Evolutionary conservation across 441 rosid species (phyloP), one percentile per base, ranked within the genome.

Genomic region (Sinapis alba): DNA sequence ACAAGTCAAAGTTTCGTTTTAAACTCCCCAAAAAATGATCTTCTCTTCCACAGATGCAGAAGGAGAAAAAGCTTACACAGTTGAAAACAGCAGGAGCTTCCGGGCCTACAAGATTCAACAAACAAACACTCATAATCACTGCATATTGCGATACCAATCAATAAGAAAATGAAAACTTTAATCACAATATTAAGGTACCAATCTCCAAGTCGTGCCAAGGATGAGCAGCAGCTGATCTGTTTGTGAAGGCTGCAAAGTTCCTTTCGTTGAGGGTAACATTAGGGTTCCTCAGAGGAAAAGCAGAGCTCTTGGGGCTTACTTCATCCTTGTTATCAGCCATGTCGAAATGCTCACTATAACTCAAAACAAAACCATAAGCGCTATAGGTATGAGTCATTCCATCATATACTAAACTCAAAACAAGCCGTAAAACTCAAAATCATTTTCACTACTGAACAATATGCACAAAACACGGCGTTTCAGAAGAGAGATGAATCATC

Each of bases 181-280:
- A 69, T 78, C 7, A 65, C 16, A 61, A 43, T 30, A 21, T 28
- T 65, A 66, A 9, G 26, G 4, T 82, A 93, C 97, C 99, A 65
- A 93, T 91, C 79, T 91, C 92, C 77, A 93, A 78, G 56, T 50
- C 94, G 75, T 96, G 97, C 99, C 98, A 96, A 23, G 99, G 97
- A 85, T 93, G 98, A 67, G 98, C 97, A 78, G 98, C 97, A 45
- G 88, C 77, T 26, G 95, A 85, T 86, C 96, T 83, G 43, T 83
- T 76, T 3, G 94, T 81, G 84, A 96, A 84, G 13, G 97, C 91
- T 15, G 96, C 84, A 70, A 93, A 87, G 60, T 91, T 96, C 77
- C 97, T 88, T 66, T 89, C 56, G 23, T 50, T 50, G 18, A 93
- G 88, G n/a, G 63, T 72, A 41, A 69, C 84, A 57, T 58, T 64